A percentile compares a stretch with the other conserved stretches of the same genome.
Evolutionary conservation across 2,329 filamentous ascomycete genomes (phyloP).

Genomic region (Colletotrichum siamense): DNA sequence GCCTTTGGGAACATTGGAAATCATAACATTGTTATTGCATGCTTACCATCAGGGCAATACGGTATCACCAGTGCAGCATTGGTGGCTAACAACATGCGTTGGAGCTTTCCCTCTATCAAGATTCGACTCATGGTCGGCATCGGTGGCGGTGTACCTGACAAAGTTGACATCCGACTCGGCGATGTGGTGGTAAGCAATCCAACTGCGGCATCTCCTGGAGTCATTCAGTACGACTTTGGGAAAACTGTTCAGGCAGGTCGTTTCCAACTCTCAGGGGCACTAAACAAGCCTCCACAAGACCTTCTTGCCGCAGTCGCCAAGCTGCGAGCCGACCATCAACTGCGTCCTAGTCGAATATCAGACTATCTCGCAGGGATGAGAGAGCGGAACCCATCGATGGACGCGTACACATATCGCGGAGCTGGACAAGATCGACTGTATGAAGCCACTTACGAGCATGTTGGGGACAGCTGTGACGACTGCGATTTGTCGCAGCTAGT

Average conservation of each 20-base stretch:
- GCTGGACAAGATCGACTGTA: neutral
- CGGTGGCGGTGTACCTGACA: conserved; percentile 26
- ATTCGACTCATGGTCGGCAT: conserved; percentile 31
- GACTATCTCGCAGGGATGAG: too few species aligned
- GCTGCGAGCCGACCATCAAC: neutral
- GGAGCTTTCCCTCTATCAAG: conserved; percentile 14
- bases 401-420: neutral
- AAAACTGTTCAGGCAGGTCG: conserved; percentile 18
- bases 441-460: neutral
- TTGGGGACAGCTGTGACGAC: too few species aligned
- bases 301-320: conserved; percentile 17
- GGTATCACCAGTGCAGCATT: neutral
- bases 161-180: conserved; percentile 35
- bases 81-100: conserved; percentile 14
- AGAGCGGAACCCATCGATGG: too few species aligned
- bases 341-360: too few species aligned
- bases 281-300: conserved; percentile 24
- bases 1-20: neutral
- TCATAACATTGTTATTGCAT: conserved; percentile 12
- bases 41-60: neutral
- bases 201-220: neutral
- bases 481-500: too few species aligned
- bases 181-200: conserved; percentile 22
- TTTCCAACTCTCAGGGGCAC: conserved; percentile 9
- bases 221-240: conserved; percentile 32